Base-by-base conservation (phyloP, 176 grass and related monocot genomes). In the Raddia guianensis region DNA sequence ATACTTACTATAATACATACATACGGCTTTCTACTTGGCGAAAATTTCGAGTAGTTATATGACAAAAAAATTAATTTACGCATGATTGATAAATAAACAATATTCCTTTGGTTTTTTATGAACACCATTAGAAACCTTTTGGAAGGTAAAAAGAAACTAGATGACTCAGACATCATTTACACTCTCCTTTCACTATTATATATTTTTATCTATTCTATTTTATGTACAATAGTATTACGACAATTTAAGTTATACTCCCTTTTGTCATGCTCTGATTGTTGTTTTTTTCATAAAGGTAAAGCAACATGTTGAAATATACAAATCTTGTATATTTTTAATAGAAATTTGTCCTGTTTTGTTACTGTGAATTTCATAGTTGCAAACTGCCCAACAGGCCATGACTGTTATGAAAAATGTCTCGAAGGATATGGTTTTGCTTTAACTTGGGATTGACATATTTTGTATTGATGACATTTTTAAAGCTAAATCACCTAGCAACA, bases 361-460 rank as follows among this genome's bases (percentile, higher is more conserved):
- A n/a, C 47, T 50, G 15, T 5, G 11, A 14, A 32, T 27, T 71
- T 33, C 47, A 2, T 7, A 3, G 20, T 8, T 50, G 0, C 13
- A 48, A 47, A 32, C 5, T 8, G 1, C 50, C n/a, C 19, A 12
- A 78, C 42, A 66, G 14, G 1, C 10, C 63, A 11, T 15, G 8
- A 8, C 0, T 5, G 7, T 69, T 18, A 4, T 46, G 11, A 12
- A 58, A 56, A 68, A 70, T 10, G 10, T 11, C 20, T 10, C 5
- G 16, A 12, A 58, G 0, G 16, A 35, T 44, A 43, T 37, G 11
- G 15, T 6, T 19, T 27, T 33, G 18, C 8, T 3, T 73, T 85
- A 68, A 85, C 68, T 48, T 20, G 6, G 20, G 20, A 12, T 81
- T 86, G 63, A 70, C 71, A 57, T 10, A 10, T 14, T 79, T 74